Evolutionary conservation across 2,329 filamentous ascomycete species (phyloP), one percentile per base, ranked within the genome.

Genomic region (Lachnellula suecica): DNA sequence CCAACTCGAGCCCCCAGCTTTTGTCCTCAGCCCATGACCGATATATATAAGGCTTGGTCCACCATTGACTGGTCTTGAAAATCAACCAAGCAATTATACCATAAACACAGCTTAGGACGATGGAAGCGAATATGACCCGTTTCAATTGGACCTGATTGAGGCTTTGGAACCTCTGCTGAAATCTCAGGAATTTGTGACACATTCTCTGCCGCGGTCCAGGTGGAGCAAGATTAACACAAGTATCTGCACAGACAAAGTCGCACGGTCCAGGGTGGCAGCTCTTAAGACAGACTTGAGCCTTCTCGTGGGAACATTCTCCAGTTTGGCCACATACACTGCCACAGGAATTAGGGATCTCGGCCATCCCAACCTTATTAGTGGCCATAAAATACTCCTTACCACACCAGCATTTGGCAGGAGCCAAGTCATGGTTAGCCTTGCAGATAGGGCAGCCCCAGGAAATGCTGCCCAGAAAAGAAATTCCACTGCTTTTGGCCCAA

Each of bases 211-310:
- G 10, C 10, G 9, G 31, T 7, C 15, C 31, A 15, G 29, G 37
- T n/a, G 9, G n/a, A 6, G 17, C 13, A 8, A 41, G 38, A 20
- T 9, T 11, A 17, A 19, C 25, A 34, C 52, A 53, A 22, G 29
- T 5, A 13, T 37, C 4, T 5, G 37, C n/a, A 27, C 60, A 62
- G 1, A 17, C 27, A 19, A 44, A 27, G 13, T 44, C 42, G 25
- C 60, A 63, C 17, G 51, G 52, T 15, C 60, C 60, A 1, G 59
- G 59, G 40, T 63, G 60, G n/a, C 60, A 63, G 3, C 9, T 9
- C 24, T 53, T 46, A 11, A 1, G 3, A 34, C 60, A 63, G 4
- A 29, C 15, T 4, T 25, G 34, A 4, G 19, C 5, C 9, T 35
- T 38, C 4, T 49, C 51, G 24, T 62, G 59, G 15, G 37, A 13